Conservation (phyloP, 495 filamentous ascomycete species). For the Aspergillus haitiensis region DNA sequence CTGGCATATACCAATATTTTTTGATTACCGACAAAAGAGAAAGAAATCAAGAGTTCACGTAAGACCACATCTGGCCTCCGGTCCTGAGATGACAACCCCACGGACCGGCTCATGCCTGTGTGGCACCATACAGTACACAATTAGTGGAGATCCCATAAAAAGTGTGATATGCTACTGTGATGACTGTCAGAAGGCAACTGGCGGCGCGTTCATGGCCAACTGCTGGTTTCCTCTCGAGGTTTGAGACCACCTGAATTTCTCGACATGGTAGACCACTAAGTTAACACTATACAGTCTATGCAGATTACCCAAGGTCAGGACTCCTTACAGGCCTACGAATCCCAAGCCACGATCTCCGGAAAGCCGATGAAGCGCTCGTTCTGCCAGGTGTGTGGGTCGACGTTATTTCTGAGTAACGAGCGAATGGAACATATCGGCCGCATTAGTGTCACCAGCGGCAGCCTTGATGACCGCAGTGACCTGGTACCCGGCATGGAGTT, state of each 20-base stretch:
- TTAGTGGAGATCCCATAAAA: slow-evolving; percentile 3
- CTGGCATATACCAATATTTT: no score
- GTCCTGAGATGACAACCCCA: neutral
- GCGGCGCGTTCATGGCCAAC: slow-evolving; percentile 17
- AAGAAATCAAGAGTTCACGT: neutral
- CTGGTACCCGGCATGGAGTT: slow-evolving; percentile 7
- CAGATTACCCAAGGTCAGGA: slow-evolving; percentile 14
- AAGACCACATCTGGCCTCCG: neutral
- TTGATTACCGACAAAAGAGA: no score
- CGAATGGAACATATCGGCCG: neutral
- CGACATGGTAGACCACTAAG: neutral
- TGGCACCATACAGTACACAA: slow-evolving; percentile 11
- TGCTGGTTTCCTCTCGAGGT: slow-evolving; percentile 15
- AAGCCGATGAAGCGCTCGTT: slow-evolving; percentile 16
- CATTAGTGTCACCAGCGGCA: slow-evolving; percentile 14
- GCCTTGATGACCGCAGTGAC: slow-evolving; percentile 9
- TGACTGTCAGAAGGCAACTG: slow-evolving; percentile 19
- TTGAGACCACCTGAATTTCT: neutral
- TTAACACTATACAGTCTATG: slow-evolving; percentile 4
- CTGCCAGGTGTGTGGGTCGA: slow-evolving; percentile 21
- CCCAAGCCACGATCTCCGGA: slow-evolving; percentile 6
- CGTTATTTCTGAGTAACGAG: slow-evolving; percentile 6
- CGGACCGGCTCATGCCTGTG: slow-evolving; percentile 15
- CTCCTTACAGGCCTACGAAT: slow-evolving; percentile 9
- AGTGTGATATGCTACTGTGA: slow-evolving; percentile 20